These are phyloP conservation scores for Mycena sanguinolenta DNA, from an alignment of 768 basidiomycete genomes.

Conservation along the genomic window DNA sequence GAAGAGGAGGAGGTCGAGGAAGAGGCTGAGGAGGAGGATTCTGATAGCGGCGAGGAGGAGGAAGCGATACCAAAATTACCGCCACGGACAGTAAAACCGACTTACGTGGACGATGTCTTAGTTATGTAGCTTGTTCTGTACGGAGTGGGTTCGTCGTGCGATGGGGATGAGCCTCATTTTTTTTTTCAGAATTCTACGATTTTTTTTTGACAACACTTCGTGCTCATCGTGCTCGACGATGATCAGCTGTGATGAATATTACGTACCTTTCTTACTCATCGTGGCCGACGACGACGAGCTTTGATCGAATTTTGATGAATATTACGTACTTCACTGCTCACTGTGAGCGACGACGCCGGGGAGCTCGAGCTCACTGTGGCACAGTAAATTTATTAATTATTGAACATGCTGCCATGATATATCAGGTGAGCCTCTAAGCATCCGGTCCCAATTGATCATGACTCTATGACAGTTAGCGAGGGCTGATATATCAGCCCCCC, in stretches of 20 bases:
- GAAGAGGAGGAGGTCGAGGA: too few species aligned
- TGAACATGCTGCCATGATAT: not conserved
- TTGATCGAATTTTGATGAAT: not conserved
- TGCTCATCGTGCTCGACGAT: not conserved
- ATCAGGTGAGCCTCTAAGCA: not conserved
- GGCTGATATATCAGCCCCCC: not conserved
- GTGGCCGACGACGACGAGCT: not conserved
- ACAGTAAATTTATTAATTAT: accelerated
- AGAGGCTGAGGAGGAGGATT: too few species aligned
- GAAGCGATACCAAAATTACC: not conserved
- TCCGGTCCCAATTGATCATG: not conserved
- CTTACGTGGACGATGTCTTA: not conserved
- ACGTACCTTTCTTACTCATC: too few species aligned
- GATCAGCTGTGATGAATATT: too few species aligned
- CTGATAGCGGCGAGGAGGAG: not conserved
- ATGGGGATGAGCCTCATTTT: not conserved
- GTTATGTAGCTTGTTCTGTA: not conserved
- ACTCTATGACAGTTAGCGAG: not conserved
- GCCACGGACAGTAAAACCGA: not conserved
- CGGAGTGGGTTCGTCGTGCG: not conserved
- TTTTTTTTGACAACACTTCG: not conserved
- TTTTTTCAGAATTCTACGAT: not conserved
- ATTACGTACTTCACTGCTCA: not conserved
- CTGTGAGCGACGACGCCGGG: not conserved
- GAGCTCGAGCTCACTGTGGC: not conserved